Percentiles rank a stretch among this genome's conserved stretches.
phyloP scores from a whole-genome alignment of 768 basidiomycete genomes.

The Tephrocybe sp. region DNA sequence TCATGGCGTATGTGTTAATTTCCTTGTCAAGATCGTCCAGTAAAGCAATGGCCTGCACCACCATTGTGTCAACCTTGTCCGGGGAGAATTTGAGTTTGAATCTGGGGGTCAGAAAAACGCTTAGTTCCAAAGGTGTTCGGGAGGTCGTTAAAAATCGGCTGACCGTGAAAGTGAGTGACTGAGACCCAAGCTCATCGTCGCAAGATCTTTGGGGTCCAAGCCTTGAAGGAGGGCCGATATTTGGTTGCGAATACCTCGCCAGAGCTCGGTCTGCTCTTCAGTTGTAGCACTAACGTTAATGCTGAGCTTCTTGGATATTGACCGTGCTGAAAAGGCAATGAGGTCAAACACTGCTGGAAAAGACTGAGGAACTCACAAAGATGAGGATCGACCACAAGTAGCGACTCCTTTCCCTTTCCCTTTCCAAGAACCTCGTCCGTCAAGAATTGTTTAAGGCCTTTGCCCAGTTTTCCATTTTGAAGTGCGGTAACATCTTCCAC shows the following conservation, averaged over 20 bases:
- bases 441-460: slow-evolving; percentile 91
- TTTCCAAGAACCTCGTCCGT: slow-evolving; percentile 84
- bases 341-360: neutral
- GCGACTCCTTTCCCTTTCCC: slow-evolving; percentile 83
- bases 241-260: slow-evolving; percentile 94
- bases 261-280: slow-evolving; percentile 71
- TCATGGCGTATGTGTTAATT: slow-evolving; percentile 99
- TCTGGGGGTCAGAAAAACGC: slow-evolving; percentile 37
- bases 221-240: slow-evolving; percentile 86
- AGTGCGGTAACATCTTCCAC: slow-evolving; percentile 96
- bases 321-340: slow-evolving; percentile 57
- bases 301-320: slow-evolving; percentile 92
- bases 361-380: slow-evolving; percentile 60
- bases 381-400: slow-evolving; percentile 87
- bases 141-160: slow-evolving; percentile 17
- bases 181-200: slow-evolving; percentile 97
- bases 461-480: slow-evolving; percentile 90
- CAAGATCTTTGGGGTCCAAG: slow-evolving; percentile 88
- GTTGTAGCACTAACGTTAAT: slow-evolving; percentile 76
- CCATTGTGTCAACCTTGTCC: slow-evolving; percentile 99
- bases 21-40: slow-evolving; percentile 99
- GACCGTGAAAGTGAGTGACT: slow-evolving; percentile 95
- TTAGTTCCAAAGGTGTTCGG: neutral
- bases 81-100: slow-evolving; percentile 99
- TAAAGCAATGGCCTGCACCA: slow-evolving; percentile 96